phyloP scores from a whole-genome alignment of 192 early-diverging fungal species.

The Pilobolus umbonatus region DNA sequence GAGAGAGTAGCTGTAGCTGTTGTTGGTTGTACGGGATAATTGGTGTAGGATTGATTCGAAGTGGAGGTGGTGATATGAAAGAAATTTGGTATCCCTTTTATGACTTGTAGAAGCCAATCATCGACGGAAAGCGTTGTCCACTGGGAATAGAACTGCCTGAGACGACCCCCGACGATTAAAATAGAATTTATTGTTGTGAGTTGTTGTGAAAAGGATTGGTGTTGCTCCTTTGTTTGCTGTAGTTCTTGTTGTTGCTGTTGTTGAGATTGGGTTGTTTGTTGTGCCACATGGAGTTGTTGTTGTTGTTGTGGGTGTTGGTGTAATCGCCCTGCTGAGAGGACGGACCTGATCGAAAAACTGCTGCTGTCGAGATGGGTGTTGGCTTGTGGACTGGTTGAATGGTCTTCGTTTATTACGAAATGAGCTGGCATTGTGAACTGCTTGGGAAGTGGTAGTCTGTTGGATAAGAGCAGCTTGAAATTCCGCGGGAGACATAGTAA shows the following conservation, averaged over 20 bases:
- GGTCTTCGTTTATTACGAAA: not conserved
- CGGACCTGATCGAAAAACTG: not conserved
- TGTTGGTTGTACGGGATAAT: constrained; percentile 6
- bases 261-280: not conserved
- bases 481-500: not conserved
- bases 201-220: not conserved
- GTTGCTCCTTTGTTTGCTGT: not conserved
- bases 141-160: not conserved
- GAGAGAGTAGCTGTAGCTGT: not conserved
- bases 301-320: constrained; percentile 4
- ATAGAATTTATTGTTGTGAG: not conserved
- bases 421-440: not conserved
- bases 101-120: not conserved
- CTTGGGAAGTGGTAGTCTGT: not conserved
- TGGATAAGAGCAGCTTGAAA: not conserved
- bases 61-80: not conserved
- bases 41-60: not conserved
- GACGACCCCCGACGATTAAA: not conserved
- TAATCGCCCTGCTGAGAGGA: constrained; percentile 21
- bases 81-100: not conserved
- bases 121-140: not conserved
- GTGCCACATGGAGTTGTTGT: not conserved
- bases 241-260: not conserved
- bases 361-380: too few species aligned
- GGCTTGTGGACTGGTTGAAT: not conserved